Conservation (phyloP, 441 rosid species). For the Erysimum pusillum region DNA sequence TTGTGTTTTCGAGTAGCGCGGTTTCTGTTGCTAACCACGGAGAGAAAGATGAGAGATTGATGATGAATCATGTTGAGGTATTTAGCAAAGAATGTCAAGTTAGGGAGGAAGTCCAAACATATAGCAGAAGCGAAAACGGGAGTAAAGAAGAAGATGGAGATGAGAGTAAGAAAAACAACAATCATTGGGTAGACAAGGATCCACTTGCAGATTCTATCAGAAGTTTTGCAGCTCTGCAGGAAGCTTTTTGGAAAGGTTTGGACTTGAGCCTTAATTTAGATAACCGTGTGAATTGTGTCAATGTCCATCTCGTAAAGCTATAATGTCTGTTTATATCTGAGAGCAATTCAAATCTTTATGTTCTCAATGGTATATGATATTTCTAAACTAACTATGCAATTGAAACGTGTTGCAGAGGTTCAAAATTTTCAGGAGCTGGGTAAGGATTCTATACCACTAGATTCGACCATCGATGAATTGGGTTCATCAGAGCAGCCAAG, state of each 20-base stretch:
- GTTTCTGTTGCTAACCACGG: slow-evolving; percentile 61
- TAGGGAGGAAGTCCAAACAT: slow-evolving; percentile 37
- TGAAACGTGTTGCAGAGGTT: slow-evolving; percentile 70
- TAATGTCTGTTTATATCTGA: not conserved
- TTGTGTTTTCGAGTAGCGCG: slow-evolving; percentile 71
- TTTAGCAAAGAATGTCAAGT: slow-evolving; percentile 55
- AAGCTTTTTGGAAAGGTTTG: slow-evolving; percentile 83
- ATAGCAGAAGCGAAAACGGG: slow-evolving; percentile 54
- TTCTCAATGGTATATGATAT: slow-evolving; percentile 8
- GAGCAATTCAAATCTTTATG: not conserved
- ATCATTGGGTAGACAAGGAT: slow-evolving; percentile 54
- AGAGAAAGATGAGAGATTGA: slow-evolving; percentile 56
- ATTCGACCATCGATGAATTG: slow-evolving; percentile 42
- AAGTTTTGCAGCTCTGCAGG: slow-evolving; percentile 67
- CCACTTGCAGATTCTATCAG: slow-evolving; percentile 64
- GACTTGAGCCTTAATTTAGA: not conserved
- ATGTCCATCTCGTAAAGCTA: not conserved
- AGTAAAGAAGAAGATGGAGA: slow-evolving; percentile 49
- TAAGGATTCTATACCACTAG: slow-evolving; percentile 50
- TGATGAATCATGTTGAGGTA: slow-evolving; percentile 61
- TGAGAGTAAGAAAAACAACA: slow-evolving; percentile 43
- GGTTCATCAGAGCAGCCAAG: slow-evolving; percentile 51
- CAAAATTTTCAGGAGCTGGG: slow-evolving; percentile 68
- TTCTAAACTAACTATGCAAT: slow-evolving; percentile 23
- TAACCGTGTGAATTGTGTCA: not conserved